Evolutionary conservation across 305 asterid genomes (phyloP).

Genomic region (Petunia hybrid): DNA sequence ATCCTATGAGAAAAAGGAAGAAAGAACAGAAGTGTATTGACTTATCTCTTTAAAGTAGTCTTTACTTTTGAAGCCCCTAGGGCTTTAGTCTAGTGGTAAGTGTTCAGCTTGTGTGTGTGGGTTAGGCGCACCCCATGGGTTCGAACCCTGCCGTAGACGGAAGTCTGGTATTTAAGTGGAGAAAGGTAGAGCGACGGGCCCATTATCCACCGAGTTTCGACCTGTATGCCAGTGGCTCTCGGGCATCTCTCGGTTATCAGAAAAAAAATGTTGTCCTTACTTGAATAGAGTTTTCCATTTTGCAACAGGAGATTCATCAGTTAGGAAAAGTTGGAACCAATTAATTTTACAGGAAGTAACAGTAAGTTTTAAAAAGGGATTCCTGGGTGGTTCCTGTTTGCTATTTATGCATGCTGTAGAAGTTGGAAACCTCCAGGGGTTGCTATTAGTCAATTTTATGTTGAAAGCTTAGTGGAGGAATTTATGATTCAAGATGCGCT

Average conservation of each 20-base stretch:
- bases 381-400: constrained; percentile 8
- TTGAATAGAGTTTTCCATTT: background rate
- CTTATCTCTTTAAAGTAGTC: background rate
- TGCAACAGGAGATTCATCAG: background rate
- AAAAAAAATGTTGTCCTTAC: background rate
- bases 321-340: background rate
- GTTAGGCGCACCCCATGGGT: too few species aligned
- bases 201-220: too few species aligned
- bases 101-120: too few species aligned
- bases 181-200: too few species aligned
- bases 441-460: background rate
- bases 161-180: too few species aligned
- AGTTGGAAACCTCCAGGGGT: background rate
- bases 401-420: background rate
- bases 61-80: background rate
- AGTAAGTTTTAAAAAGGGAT: background rate
- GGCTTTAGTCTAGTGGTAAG: too few species aligned
- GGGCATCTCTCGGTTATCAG: too few species aligned
- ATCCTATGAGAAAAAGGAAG: background rate
- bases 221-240: too few species aligned
- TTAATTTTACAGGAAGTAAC: background rate
- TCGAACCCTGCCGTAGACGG: too few species aligned
- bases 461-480: background rate
- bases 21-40: background rate
- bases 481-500: constrained; percentile 11